Percentiles rank a stretch among this genome's conserved stretches.
Evolutionary conservation across 148 eudicot species (phyloP).

Genomic region (Chenopodium formosanum): DNA sequence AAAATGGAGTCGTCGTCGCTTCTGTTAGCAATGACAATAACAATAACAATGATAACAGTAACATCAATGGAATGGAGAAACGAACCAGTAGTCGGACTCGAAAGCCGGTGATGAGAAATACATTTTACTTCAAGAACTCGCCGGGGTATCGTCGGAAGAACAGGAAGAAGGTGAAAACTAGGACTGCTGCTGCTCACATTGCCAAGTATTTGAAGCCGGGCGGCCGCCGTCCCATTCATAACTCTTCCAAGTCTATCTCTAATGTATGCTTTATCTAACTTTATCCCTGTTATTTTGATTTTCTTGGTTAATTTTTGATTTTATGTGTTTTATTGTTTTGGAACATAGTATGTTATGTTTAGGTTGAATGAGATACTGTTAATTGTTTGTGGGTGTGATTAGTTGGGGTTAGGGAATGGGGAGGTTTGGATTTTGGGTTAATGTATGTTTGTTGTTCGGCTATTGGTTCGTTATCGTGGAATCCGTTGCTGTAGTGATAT

Average conservation of each 20-base stretch:
- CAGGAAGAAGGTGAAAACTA: conserved; percentile 57
- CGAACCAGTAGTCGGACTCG: conserved; percentile 78
- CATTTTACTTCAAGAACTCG: conserved; percentile 27
- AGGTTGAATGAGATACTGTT: neutral
- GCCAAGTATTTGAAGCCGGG: conserved; percentile 72
- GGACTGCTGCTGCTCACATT: conserved; percentile 82
- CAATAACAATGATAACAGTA: neutral
- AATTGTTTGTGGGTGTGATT: neutral
- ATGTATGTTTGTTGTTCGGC: conserved; percentile 15
- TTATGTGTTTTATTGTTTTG: neutral
- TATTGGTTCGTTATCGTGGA: neutral
- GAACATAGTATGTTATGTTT: neutral
- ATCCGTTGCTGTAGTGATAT: conserved; percentile 9
- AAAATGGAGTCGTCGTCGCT: neutral
- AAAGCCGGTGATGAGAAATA: conserved; percentile 47
- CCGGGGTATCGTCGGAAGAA: conserved; percentile 46
- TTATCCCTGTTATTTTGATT: neutral
- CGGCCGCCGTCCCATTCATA: conserved; percentile 43
- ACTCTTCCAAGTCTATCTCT: conserved; percentile 26
- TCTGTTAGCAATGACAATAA: neutral
- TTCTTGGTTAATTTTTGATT: neutral
- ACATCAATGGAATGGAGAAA: conserved; percentile 22
- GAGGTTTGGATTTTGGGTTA: conserved; percentile 11
- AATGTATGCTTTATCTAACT: conserved; percentile 35
- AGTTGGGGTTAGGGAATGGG: conserved; percentile 5